Base-by-base conservation (phyloP, 1,139 yeast genomes). In the Protomyces lactucae-debilis region DNA sequence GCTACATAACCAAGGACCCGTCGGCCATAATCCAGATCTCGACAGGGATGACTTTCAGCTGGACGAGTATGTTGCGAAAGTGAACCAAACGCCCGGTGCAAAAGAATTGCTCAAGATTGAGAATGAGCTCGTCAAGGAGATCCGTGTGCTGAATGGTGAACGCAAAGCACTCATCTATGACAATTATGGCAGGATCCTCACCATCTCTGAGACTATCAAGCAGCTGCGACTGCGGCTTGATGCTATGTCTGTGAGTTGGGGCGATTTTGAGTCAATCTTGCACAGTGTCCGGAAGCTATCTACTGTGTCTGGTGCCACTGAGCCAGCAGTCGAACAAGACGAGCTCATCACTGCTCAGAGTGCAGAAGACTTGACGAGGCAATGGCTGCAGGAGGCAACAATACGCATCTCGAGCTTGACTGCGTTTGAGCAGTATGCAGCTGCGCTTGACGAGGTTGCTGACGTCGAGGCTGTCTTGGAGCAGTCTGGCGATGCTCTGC, bases 161-260 rank as follows among this genome's bases (percentile, higher is more conserved):
- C 78, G 77, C 56, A 78, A 78, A 67, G 78, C 80, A 18, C 72
- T 78, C 36, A 80, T 78, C 1, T 78, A 78, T 68, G 77, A 78
- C 68, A 78, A 78, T 67, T 78, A 78, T 70, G 73, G 75, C 57
- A 76, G 77, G 61, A 73, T 78, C 55, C 77, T 78, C 57, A 70
- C 75, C 16, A 79, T 79, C 3, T 74, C 78, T 3, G 74, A 75
- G 57, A 76, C 77, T 35, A 66, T 68, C n/a, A 46, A 61, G 35
- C 23, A 55, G 21, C 53, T 56, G 48, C 18, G 57, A 12, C 53
- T 43, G 25, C 21, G 48, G 1, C 23, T 43, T 4, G 48, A 43
- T 43, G 48, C 48, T 14, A 43, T 43, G 48, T 43, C 48, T 5
- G 48, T 43, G 9, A 43, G 48, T 21, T 43, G 48, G 48, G 48